Evolutionary conservation across 2,329 filamentous ascomycete species (phyloP).

Genomic region (Camptophora hylomeconis): DNA sequence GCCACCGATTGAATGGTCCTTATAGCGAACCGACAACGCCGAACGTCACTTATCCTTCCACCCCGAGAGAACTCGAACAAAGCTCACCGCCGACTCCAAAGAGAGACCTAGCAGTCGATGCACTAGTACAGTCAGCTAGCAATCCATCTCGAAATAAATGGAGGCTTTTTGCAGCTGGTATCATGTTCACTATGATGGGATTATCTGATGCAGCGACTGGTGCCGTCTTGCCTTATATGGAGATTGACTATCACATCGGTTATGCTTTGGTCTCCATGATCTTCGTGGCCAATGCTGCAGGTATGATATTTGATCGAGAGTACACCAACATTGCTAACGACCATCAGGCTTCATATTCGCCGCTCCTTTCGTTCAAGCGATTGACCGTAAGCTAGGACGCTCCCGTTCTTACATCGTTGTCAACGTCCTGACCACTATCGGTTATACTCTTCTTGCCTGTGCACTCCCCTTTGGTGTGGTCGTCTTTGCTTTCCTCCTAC

Average conservation of each 20-base stretch:
- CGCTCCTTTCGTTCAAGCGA: conserved; percentile 53
- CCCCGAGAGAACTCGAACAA: conserved; percentile 18
- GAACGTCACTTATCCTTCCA: conserved; percentile 6
- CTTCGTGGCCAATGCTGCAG: conserved; percentile 64
- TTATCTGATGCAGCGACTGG: conserved; percentile 38
- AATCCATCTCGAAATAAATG: conserved; percentile 42
- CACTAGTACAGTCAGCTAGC: conserved; percentile 16
- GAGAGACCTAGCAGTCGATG: conserved; percentile 14
- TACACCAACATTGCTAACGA: too few species aligned
- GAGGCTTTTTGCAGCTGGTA: conserved; percentile 41
- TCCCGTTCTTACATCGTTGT: conserved; percentile 49
- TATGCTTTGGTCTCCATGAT: conserved; percentile 71
- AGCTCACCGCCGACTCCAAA: conserved; percentile 15
- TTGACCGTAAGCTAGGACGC: conserved; percentile 52
- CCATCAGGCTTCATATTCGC: conserved; percentile 67
- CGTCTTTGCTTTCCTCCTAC: conserved; percentile 54
- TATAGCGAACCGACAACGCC: conserved; percentile 1
- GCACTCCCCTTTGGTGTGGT: conserved; percentile 59
- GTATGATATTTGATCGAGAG: too few species aligned
- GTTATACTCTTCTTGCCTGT: conserved; percentile 52
- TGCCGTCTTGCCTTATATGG: conserved; percentile 70
- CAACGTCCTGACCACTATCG: conserved; percentile 43
- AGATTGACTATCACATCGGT: conserved; percentile 59
- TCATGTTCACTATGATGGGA: conserved; percentile 1
- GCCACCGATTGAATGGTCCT: conserved; percentile 10